Evolutionary conservation across 192 early-diverging fungal species (phyloP), one percentile per base, ranked within the genome.

Genomic region (Pilaira anomala): DNA sequence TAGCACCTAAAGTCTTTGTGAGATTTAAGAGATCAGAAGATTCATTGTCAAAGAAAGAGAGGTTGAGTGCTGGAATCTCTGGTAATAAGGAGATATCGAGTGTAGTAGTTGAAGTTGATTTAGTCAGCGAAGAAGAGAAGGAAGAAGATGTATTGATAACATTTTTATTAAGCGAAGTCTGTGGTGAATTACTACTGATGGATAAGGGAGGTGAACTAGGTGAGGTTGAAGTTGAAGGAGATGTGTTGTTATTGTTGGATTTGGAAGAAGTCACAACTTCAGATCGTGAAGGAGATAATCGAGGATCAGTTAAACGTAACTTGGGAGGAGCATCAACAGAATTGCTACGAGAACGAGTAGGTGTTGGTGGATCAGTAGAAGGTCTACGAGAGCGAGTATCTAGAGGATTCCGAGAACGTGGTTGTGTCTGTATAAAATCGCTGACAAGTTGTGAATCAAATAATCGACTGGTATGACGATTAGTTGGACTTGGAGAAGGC

Each of bases 1-100:
- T 76, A 24, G 68, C 60, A 24, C 74, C 74, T 19, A 76, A 61
- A 22, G 68, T 56, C 33, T 61, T 63, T 16, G 67, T 71, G 18
- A 76, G 29, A 42, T 76, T 71, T 8, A 60, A 25, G 3, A 76
- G 44, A 40, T 71, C 69, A 22, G 21, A 49, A 5, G 74, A 76
- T 28, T 76, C 74, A 28, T 65, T 63, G 16, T 71, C 69, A 41
- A 70, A 76, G 28, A 70, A 70, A 22, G 68, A 70, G 9, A 70
- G 39, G 30, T 64, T 70, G 25, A 64, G 40, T 2, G 60, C 14
- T 2, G 56, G 62, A 3, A 36, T 57, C 14, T 63, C 62, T 28
- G 46, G 46, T 13, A 48, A 49, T 19, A 46, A 18, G 3, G 45
- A 62, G 29, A 55, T 33, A n/a, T 55, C 53, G 11, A 36, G 33